Evolutionary conservation across 2,329 filamentous ascomycete genomes (phyloP).

Genomic region (Shiraia sp.): DNA sequence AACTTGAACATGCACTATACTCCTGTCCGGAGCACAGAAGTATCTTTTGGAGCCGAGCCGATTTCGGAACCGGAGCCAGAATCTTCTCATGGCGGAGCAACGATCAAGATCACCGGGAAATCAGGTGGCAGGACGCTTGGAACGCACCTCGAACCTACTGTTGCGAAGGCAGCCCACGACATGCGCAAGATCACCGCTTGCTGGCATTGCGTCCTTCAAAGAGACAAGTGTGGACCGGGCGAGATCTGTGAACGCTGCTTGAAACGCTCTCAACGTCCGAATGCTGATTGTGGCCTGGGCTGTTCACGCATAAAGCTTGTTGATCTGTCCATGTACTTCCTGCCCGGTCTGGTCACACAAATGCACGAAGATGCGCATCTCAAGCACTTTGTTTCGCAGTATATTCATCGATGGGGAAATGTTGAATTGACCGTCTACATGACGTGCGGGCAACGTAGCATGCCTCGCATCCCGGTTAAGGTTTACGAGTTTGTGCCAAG

Average conservation of each 20-base stretch:
- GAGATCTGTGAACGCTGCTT: conserved; percentile 45
- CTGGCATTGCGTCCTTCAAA: conserved; percentile 54
- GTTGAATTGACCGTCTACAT: conserved; percentile 48
- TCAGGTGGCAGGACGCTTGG: conserved; percentile 45
- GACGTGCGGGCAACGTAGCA: conserved; percentile 46
- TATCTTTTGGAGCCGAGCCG: conserved; percentile 28
- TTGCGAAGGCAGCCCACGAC: conserved; percentile 47
- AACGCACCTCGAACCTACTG: conserved; percentile 41
- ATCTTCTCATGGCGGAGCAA: conserved; percentile 14
- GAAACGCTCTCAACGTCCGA: conserved; percentile 44
- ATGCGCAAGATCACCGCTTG: conserved; percentile 54
- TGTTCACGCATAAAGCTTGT: conserved; percentile 53
- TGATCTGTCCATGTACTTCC: conserved; percentile 49
- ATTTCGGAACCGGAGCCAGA: conserved; percentile 38
- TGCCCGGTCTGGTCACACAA: conserved; percentile 47
- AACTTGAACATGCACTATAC: conserved; percentile 8
- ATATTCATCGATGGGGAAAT: conserved; percentile 44
- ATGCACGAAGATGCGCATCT: conserved; percentile 51
- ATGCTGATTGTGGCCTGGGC: conserved; percentile 48
- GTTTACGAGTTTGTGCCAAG: conserved; percentile 53
- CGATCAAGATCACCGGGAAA: conserved; percentile 29
- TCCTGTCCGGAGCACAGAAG: conserved; percentile 14
- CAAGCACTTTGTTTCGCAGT: conserved; percentile 42
- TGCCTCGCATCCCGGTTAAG: conserved; percentile 50
- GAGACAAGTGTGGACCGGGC: conserved; percentile 50